Percentiles rank a stretch among this genome's conserved stretches.
Conservation (phyloP, 495 filamentous ascomycete species). For the Neurospora sp. region DNA sequence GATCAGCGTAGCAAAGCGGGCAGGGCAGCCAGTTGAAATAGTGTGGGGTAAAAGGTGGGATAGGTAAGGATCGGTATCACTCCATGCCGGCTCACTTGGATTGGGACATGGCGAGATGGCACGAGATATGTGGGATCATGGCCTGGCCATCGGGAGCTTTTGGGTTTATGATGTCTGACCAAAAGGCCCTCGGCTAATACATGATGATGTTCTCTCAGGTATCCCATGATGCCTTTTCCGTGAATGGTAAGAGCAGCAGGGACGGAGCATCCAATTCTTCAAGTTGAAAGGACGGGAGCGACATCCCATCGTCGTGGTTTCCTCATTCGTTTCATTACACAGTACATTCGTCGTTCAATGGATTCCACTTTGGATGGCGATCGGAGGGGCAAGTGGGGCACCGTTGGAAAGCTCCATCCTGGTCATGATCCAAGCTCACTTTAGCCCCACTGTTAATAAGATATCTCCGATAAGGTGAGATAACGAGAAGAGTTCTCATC, state of each 20-base stretch:
- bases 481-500: accelerated
- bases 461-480: neutral
- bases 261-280: neutral
- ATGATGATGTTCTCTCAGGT: neutral
- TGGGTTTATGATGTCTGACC: neutral
- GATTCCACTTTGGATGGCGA: neutral
- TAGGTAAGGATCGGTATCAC: neutral
- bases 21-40: neutral
- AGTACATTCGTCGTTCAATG: neutral
- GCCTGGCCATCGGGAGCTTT: neutral
- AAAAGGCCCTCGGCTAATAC: neutral
- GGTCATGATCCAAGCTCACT: neutral
- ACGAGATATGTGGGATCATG: neutral
- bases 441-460: neutral
- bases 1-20: neutral
- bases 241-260: neutral
- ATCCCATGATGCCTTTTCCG: neutral
- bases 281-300: neutral
- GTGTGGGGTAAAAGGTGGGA: neutral
- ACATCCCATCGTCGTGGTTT: neutral
- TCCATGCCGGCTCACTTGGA: neutral
- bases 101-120: neutral
- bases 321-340: neutral
- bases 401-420: neutral
- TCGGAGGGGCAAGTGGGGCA: neutral